Conservation (phyloP, 768 basidiomycete genomes). For the Russula sp. region DNA sequence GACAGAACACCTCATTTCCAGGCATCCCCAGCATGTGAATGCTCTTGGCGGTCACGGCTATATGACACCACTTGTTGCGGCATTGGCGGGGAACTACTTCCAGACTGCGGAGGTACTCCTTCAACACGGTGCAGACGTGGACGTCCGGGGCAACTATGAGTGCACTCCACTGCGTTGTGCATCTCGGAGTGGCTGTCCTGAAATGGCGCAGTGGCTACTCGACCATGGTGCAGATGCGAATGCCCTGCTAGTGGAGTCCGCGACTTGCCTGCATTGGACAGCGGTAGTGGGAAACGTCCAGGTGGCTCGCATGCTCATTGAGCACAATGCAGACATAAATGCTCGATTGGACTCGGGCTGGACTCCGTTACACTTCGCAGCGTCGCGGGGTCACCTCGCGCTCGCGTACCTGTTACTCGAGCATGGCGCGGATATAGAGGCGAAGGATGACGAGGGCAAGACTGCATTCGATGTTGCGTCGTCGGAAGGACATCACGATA, state of each 20-base stretch:
- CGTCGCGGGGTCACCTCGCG: neutral
- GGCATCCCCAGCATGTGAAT: neutral
- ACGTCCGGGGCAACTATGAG: neutral
- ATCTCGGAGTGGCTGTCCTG: neutral
- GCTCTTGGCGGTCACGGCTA: neutral
- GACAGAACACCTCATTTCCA: neutral
- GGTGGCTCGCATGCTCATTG: neutral
- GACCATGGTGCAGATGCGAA: neutral
- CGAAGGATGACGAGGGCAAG: neutral
- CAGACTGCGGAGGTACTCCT: neutral
- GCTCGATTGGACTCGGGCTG: conserved; percentile 22
- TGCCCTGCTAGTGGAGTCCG: no score
- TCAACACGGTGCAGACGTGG: neutral
- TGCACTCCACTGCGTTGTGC: neutral
- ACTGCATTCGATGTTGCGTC: neutral
- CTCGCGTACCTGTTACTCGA: neutral
- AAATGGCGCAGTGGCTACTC: neutral
- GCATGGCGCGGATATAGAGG: neutral
- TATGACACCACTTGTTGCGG: neutral
- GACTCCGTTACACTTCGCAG: neutral
- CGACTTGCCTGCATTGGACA: neutral
- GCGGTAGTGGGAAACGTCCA: neutral
- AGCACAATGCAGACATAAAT: neutral
- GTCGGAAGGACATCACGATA: neutral
- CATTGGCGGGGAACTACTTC: neutral